phyloP scores from a whole-genome alignment of 1,284 basidiomycete species.

The Irpex sp. region DNA sequence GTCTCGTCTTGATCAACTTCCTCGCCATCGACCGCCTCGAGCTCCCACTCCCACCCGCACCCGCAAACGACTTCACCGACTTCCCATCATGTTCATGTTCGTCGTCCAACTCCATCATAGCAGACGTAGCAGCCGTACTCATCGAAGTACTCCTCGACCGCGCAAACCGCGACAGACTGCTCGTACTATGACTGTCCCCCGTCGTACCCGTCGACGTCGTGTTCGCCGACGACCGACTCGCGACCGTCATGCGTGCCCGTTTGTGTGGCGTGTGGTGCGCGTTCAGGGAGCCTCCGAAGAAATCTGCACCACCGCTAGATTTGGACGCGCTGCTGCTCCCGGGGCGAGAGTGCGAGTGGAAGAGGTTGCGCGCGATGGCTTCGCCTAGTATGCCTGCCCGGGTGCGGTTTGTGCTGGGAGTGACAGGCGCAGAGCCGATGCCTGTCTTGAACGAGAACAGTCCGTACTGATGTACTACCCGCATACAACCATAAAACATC shows the following conservation, averaged over 20 bases:
- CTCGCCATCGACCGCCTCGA: constrained; percentile 38
- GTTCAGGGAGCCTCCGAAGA: constrained; percentile 68
- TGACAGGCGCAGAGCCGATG: constrained; percentile 72
- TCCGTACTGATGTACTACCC: constrained; percentile 78
- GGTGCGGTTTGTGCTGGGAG: constrained; percentile 69
- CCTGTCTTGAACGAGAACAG: constrained; percentile 82
- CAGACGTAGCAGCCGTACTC: constrained; percentile 52
- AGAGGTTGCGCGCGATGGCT: constrained; percentile 77
- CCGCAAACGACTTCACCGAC: constrained; percentile 29
- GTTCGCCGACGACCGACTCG: constrained; percentile 67
- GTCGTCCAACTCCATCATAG: constrained; percentile 44
- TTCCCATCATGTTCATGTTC: constrained; percentile 49
- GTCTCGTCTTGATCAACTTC: constrained; percentile 54
- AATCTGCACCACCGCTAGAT: constrained; percentile 38
- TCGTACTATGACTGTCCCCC: constrained; percentile 34
- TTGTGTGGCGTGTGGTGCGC: constrained; percentile 36
- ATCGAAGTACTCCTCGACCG: constrained; percentile 62
- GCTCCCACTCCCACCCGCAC: constrained; percentile 30
- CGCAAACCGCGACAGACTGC: constrained; percentile 62
- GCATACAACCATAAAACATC: too few species aligned
- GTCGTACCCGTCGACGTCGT: constrained; percentile 59
- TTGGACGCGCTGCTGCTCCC: constrained; percentile 45
- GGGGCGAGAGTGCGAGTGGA: constrained; percentile 44
- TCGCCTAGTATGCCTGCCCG: constrained; percentile 83
- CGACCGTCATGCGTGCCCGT: constrained; percentile 55